Evolutionary conservation across 768 basidiomycete species (phyloP).

Genomic region (Ephemerocybe angulata): DNA sequence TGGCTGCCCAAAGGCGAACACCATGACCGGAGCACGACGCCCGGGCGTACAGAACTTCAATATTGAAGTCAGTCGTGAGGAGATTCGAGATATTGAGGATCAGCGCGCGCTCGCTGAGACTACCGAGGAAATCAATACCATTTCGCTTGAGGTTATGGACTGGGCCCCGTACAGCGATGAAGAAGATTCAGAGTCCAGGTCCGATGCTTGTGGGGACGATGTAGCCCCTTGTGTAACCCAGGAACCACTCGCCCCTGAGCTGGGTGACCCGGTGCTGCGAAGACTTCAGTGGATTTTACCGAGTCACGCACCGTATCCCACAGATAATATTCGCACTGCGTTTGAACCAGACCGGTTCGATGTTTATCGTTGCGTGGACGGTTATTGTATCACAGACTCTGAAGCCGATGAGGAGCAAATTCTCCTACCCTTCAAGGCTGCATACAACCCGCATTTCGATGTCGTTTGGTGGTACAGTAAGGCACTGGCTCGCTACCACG

Average conservation of each 20-base stretch:
- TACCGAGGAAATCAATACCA: slow-evolving; percentile 9
- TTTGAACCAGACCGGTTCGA: neutral
- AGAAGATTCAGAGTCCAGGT: neutral
- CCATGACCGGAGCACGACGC: neutral
- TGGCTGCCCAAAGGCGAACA: slow-evolving; percentile 25
- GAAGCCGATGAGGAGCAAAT: neutral
- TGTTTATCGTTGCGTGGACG: neutral
- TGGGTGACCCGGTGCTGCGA: neutral
- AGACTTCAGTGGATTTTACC: neutral
- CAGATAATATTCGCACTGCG: neutral
- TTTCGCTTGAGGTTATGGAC: slow-evolving; percentile 5
- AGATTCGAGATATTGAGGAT: neutral
- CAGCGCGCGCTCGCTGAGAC: neutral
- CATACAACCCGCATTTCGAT: neutral
- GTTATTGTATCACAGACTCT: neutral
- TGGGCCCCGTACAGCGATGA: neutral
- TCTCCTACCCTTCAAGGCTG: neutral
- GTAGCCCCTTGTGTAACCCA: neutral
- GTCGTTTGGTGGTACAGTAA: neutral
- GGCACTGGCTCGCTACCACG: neutral
- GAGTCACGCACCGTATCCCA: neutral
- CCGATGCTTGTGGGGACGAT: neutral
- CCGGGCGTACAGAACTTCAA: slow-evolving; percentile 12
- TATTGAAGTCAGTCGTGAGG: slow-evolving; percentile 6
- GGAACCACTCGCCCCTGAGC: neutral